Conservation (phyloP, 352 stramenopile genomes). For the Pythium plurisporium region DNA sequence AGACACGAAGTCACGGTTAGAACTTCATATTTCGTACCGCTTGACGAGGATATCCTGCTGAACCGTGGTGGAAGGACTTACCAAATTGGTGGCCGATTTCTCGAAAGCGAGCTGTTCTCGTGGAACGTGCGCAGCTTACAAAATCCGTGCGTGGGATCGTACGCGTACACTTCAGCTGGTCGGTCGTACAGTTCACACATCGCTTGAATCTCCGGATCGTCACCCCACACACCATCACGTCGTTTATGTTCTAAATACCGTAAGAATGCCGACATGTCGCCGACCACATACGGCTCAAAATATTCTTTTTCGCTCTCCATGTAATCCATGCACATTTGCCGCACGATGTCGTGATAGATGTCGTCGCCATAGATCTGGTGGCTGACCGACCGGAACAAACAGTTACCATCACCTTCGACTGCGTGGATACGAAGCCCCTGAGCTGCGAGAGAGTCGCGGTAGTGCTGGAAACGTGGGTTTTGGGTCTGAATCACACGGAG, state of each 20-base stretch:
- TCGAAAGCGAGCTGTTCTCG: slow-evolving; percentile 54
- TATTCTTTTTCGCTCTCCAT: slow-evolving; percentile 93
- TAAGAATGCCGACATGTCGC: slow-evolving; percentile 84
- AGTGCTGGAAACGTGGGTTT: slow-evolving; percentile 76
- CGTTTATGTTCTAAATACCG: slow-evolving; percentile 91
- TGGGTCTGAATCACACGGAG: slow-evolving; percentile 59
- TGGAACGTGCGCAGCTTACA: slow-evolving; percentile 88
- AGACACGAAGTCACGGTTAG: too few species aligned
- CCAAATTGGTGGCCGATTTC: slow-evolving; percentile 67
- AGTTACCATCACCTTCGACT: slow-evolving; percentile 96
- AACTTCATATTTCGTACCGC: too few species aligned
- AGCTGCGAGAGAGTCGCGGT: slow-evolving; percentile 43
- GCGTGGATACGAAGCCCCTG: slow-evolving; percentile 45
- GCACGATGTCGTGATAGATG: slow-evolving; percentile 87
- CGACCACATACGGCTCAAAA: slow-evolving; percentile 90
- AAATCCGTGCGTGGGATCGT: slow-evolving; percentile 64
- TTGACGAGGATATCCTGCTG: background rate
- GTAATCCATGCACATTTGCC: slow-evolving; percentile 92
- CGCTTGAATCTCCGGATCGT: slow-evolving; percentile 95
- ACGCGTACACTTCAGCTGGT: slow-evolving; percentile 87
- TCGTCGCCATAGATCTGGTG: slow-evolving; percentile 96
- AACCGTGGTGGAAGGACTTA: slow-evolving; percentile 13
- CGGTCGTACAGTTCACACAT: slow-evolving; percentile 94
- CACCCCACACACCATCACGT: slow-evolving; percentile 89
- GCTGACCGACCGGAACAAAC: slow-evolving; percentile 94